Conservation (phyloP, 2,329 filamentous ascomycete genomes). For the Myriangium duriaei region DNA sequence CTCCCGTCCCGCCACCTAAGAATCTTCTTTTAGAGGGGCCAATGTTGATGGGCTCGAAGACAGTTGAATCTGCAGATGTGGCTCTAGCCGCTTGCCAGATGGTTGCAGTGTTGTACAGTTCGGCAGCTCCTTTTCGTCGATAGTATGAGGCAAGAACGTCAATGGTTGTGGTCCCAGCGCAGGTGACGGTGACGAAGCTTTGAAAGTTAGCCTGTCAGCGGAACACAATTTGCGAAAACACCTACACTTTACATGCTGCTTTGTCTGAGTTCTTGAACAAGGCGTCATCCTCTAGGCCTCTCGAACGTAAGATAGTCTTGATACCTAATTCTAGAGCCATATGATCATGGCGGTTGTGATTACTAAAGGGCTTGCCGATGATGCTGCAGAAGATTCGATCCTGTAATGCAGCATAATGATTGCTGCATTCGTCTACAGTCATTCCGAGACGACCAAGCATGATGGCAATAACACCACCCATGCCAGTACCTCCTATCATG, state of each 20-base stretch:
- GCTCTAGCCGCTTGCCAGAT: slow-evolving; percentile 20
- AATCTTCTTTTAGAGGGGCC: slow-evolving; percentile 21
- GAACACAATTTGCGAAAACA: slow-evolving; percentile 4
- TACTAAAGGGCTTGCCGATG: too few species aligned
- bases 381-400: slow-evolving; percentile 4
- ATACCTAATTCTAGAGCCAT: slow-evolving; percentile 4
- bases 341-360: slow-evolving; percentile 10
- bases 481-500: slow-evolving; percentile 29
- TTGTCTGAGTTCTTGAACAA: slow-evolving; percentile 49
- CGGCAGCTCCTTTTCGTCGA: slow-evolving; percentile 21
- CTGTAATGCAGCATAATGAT: slow-evolving; percentile 8
- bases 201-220: slow-evolving; percentile 12
- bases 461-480: slow-evolving; percentile 23
- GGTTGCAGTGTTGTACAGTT: neutral
- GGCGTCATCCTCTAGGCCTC: neutral
- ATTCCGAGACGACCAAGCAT: slow-evolving; percentile 16
- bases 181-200: neutral
- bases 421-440: slow-evolving; percentile 13
- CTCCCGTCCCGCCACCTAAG: slow-evolving; percentile 31
- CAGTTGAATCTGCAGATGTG: slow-evolving; percentile 21
- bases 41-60: slow-evolving; percentile 26
- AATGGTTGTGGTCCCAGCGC: neutral
- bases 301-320: slow-evolving; percentile 11
- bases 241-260: slow-evolving; percentile 42
- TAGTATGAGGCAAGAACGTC: slow-evolving; percentile 12